Conservation (phyloP, 352 stramenopile species). For the Phytophthora melonis region DNA sequence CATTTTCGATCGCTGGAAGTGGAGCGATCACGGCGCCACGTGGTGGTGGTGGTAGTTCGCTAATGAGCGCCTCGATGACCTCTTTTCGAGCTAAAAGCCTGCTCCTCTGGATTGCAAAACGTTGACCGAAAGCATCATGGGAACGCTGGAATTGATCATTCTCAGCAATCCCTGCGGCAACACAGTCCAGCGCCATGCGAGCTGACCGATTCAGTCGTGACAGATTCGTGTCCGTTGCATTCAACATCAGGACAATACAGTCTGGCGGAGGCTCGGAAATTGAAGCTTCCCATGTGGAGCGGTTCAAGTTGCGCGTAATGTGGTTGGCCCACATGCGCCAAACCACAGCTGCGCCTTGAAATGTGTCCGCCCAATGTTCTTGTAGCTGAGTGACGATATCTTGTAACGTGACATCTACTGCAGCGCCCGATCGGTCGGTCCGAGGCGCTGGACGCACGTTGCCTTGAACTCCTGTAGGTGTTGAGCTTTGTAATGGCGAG, state of each 20-base stretch:
- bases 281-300: slow-evolving; percentile 9
- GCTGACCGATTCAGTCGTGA: neutral
- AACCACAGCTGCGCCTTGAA: neutral
- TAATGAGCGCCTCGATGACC: neutral
- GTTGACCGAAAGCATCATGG: neutral
- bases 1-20: too few species aligned
- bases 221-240: neutral
- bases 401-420: neutral
- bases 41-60: too few species aligned
- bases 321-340: slow-evolving; percentile 30
- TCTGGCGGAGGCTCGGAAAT: neutral
- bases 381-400: slow-evolving; percentile 2
- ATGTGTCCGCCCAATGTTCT: neutral
- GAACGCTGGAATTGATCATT: neutral
- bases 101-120: neutral
- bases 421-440: neutral
- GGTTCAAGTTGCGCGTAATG: slow-evolving; percentile 19
- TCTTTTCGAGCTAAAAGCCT: neutral
- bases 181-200: neutral
- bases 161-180: neutral
- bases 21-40: too few species aligned
- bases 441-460: neutral
- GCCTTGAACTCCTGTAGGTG: slow-evolving; percentile 4
- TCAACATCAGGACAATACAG: neutral
- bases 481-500: slow-evolving; percentile 5